Conservation (phyloP, 2,329 filamentous ascomycete species). For the Huntiella savannae region DNA sequence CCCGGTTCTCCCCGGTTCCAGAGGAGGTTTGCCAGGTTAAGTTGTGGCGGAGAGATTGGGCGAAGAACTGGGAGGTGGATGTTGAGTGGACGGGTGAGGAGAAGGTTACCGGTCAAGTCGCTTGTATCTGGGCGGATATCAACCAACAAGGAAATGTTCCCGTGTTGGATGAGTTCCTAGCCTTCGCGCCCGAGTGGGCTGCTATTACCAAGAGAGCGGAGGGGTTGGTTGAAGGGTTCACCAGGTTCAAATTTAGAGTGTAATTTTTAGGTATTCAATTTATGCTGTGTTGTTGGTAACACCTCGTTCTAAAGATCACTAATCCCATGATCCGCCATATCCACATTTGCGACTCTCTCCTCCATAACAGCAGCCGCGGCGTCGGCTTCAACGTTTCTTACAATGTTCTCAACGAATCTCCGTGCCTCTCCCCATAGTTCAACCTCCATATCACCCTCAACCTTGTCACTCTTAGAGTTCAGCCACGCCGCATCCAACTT, state of each 20-base stretch:
- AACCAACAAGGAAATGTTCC: slow-evolving; percentile 57
- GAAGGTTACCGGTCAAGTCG: slow-evolving; percentile 34
- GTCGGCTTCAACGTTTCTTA: slow-evolving; percentile 10
- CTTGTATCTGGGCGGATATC: slow-evolving; percentile 76
- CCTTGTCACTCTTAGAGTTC: slow-evolving; percentile 67
- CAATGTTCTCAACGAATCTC: slow-evolving; percentile 19
- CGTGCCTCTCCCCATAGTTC: slow-evolving; percentile 46
- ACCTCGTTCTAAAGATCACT: background rate
- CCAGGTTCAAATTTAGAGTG: slow-evolving; percentile 35
- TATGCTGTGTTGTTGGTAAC: too few species aligned
- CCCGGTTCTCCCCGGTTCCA: slow-evolving; percentile 44
- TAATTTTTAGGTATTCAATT: background rate
- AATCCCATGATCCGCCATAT: background rate
- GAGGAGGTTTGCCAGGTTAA: slow-evolving; percentile 48
- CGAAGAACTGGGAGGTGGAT: slow-evolving; percentile 55
- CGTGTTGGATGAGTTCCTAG: slow-evolving; percentile 59
- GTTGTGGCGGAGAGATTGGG: slow-evolving; percentile 70
- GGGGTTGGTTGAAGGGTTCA: slow-evolving; percentile 66
- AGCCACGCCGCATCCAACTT: slow-evolving; percentile 70
- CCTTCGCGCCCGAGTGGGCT: slow-evolving; percentile 65
- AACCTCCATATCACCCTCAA: slow-evolving; percentile 65
- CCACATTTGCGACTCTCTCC: background rate
- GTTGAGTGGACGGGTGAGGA: slow-evolving; percentile 38
- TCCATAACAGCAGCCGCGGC: too few species aligned
- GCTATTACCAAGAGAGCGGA: slow-evolving; percentile 56